These are phyloP conservation scores for Heliamphora pulchella DNA, from an alignment of 179 eudicot species.

Conservation along the genomic window DNA sequence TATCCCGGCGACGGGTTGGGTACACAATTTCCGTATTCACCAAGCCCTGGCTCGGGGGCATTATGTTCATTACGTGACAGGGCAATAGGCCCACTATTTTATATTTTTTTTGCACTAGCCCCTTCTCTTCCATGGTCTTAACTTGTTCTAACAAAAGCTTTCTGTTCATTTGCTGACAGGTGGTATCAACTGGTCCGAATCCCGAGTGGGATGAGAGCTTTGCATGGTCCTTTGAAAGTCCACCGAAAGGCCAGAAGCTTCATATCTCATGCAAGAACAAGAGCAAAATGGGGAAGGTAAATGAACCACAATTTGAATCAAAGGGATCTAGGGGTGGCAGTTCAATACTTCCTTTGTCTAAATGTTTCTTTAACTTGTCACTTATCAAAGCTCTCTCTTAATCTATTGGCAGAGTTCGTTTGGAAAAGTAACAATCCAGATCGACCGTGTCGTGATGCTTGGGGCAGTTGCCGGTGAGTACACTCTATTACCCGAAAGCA, in stretches of 20 bases:
- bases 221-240: slow-evolving; percentile 92
- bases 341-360: background rate
- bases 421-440: slow-evolving; percentile 97
- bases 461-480: slow-evolving; percentile 96
- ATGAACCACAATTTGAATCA: background rate
- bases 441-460: slow-evolving; percentile 90
- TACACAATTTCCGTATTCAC: background rate
- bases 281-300: slow-evolving; percentile 99
- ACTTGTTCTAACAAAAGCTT: slow-evolving; percentile 4
- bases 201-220: slow-evolving; percentile 99
- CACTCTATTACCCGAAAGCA: slow-evolving; percentile 85
- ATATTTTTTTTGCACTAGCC: background rate
- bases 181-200: slow-evolving; percentile 84
- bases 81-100: background rate
- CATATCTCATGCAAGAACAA: slow-evolving; percentile 97
- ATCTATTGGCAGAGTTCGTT: slow-evolving; percentile 66
- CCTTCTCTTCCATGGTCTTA: slow-evolving; percentile 1
- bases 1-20: too few species aligned
- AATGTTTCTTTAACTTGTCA: slow-evolving; percentile 4
- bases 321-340: too few species aligned
- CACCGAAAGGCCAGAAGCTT: slow-evolving; percentile 98
- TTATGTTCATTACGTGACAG: background rate
- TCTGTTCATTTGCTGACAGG: slow-evolving; percentile 36
- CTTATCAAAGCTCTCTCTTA: slow-evolving; percentile 12
- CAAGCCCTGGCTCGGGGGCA: background rate